Base-by-base conservation (phyloP, 371 early-diverging fungal genomes). In the Mucor irregularis region DNA sequence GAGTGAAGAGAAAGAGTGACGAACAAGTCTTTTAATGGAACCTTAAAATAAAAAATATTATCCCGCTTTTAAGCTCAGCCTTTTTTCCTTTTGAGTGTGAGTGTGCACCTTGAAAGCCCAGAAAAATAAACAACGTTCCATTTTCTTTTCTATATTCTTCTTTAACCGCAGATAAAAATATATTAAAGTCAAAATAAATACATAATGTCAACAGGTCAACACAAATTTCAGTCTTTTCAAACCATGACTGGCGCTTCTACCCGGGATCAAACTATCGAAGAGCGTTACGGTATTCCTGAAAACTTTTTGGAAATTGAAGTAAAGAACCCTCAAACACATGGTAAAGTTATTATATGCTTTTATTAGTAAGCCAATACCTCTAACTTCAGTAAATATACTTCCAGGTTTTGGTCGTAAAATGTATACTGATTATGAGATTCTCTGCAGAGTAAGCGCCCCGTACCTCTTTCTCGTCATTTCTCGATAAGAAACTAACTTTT, bases 221-320 rank as follows among this genome's bases (percentile, higher is more conserved):
- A 64, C 21, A 64, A 54, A 44, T 79, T 79, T 56, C 77, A 82
- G 42, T 81, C 81, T 2, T 85, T 87, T 60, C 73, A 78, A 50
- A 66, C 75, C 13, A 69, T 71, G 68, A 73, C 84, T 5, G 81
- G 87, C 8, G 72, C 82, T 14, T 73, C 71, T 42, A 80, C 85
- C 40, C 81, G 85, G 50, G 87, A 90, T 62, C 91, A 94, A 76
- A 90, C 92, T 0, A 79, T 87, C 43, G 97, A 93, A 57, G 95
- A 96, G 60, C 82, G 89, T 45, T 98, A 97, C 71, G 94, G 92
- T 25, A 80, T 89, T 39, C 99, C 97, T 16, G 99, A 98, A 66
- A 97, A 96, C 84, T 97, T 95, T 69, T 79, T 98, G 43, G 99
- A 97, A 72, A 90, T 97, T 64, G 96, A 96, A 76, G 94, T 97